Conservation (phyloP, 2,329 filamentous ascomycete species). For the Thermothelomyces thermophilus region DNA sequence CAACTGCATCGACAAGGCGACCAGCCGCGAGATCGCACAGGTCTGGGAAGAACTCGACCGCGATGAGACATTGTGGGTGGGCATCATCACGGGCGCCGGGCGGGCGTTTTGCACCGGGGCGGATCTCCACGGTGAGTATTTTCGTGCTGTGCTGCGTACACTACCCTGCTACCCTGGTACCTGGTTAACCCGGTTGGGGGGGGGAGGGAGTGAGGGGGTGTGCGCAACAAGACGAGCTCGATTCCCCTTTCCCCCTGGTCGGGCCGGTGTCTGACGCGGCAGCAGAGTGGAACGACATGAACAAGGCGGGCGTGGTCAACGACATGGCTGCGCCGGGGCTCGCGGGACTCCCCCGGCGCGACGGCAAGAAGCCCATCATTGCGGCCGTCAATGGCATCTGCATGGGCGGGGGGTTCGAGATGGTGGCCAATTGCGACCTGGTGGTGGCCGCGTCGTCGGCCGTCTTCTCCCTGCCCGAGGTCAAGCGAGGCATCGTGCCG, state of each 20-base stretch:
- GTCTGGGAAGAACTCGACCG: slow-evolving; percentile 48
- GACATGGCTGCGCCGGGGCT: slow-evolving; percentile 46
- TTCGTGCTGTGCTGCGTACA: no score
- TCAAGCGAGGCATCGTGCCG: slow-evolving; percentile 62
- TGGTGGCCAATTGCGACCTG: slow-evolving; percentile 64
- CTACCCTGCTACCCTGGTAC: no score
- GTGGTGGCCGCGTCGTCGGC: slow-evolving; percentile 54
- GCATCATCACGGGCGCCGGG: slow-evolving; percentile 55
- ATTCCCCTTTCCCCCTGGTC: not conserved
- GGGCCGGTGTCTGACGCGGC: not conserved
- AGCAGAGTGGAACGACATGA: slow-evolving; percentile 47
- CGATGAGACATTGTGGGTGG: slow-evolving; percentile 50
- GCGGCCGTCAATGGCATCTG: slow-evolving; percentile 69
- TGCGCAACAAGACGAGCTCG: not conserved
- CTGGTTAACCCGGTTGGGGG: no score
- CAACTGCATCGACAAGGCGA: slow-evolving; percentile 45
- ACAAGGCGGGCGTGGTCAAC: slow-evolving; percentile 28
- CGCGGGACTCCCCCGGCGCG: slow-evolving; percentile 56
- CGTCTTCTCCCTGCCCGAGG: slow-evolving; percentile 62
- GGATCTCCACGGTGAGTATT: slow-evolving; percentile 43
- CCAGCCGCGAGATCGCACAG: slow-evolving; percentile 40
- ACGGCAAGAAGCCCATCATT: slow-evolving; percentile 66
- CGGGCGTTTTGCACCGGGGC: slow-evolving; percentile 59
- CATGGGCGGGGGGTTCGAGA: slow-evolving; percentile 68
- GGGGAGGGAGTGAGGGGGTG: not conserved